Base-by-base conservation (phyloP, 192 early-diverging fungal genomes). In the Pecoramyces ruminantium region DNA sequence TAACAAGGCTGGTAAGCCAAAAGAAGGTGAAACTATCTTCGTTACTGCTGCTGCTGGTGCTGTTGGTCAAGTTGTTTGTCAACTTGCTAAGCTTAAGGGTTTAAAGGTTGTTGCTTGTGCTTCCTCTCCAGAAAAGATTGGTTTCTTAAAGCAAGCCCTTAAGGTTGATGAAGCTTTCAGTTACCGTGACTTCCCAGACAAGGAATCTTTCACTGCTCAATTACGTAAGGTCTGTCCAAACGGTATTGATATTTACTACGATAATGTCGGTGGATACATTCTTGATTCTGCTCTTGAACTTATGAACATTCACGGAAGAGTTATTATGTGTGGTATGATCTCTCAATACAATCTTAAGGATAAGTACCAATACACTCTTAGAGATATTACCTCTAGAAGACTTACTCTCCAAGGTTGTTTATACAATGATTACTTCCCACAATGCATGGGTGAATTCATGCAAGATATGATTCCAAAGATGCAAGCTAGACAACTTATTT, bases 191-290 rank as follows among this genome's bases (percentile, higher is more conserved):
- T 67, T 67, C 51, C 51, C 51, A 67, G 51, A 67, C 51, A 67
- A 67, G 51, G 6, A 67, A 67, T 67, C 51, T 42, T 78, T 84
- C 28, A 79, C 83, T 1, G 84, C 82, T 0, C 89, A 87, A 27
- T 90, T 97, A 28, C 86, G 80, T 38, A 83, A 90, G 83, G 83
- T 86, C 4, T 91, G 90, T 38, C 95, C 95, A 29, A 84, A 93
- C 15, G 95, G 96, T 51, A 89, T 97, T 79, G 95, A 97, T 82
- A 89, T 96, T 27, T 96, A 96, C 83, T 95, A 92, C 85, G 94
- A 96, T 79, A 89, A 93, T 25, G 82, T 82, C 29, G 85, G 84
- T 78, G 96, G 95, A 39, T 91, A 93, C 84, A 89, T 88, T 80
- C 87, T 97, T 14, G 94, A 96, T 25, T 88, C 88, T 28, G 92